Conservation (phyloP, 2,329 filamentous ascomycete genomes). For the Colletotrichum shisoi region DNA sequence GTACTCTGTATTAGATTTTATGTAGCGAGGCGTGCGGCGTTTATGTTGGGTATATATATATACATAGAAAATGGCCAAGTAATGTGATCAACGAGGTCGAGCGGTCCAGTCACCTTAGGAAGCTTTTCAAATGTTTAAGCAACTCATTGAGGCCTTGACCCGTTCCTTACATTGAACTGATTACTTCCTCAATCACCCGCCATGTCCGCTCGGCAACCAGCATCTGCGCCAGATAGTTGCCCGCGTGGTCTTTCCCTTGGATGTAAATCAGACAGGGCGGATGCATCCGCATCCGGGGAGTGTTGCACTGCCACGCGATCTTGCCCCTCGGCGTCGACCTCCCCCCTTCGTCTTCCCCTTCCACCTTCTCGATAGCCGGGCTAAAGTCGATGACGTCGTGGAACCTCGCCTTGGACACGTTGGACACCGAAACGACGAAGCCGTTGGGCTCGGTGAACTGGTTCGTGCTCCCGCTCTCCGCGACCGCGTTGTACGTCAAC, state of each 20-base stretch:
- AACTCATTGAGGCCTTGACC: not conserved
- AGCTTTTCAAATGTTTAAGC: too few species aligned
- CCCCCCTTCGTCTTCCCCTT: not conserved
- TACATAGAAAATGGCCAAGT: not conserved
- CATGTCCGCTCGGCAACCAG: conserved; percentile 24
- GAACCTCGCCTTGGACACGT: conserved; percentile 33
- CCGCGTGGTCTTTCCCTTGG: conserved; percentile 26
- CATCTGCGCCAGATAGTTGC: conserved; percentile 35
- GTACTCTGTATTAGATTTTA: conserved; percentile 30
- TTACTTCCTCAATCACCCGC: conserved; percentile 16
- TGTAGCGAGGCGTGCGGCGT: conserved; percentile 8
- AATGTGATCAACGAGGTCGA: not conserved
- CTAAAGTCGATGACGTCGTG: conserved; percentile 34
- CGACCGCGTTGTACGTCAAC: conserved; percentile 29
- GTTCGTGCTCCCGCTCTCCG: conserved; percentile 30
- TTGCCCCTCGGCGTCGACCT: conserved; percentile 24
- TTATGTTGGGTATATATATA: not conserved
- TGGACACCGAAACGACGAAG: conserved; percentile 28
- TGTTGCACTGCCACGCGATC: conserved; percentile 35
- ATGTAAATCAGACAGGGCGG: conserved; percentile 31
- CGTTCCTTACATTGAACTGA: not conserved
- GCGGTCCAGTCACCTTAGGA: not conserved
- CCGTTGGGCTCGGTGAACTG: conserved; percentile 30
- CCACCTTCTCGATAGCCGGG: conserved; percentile 8
- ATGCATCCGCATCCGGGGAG: conserved; percentile 18